Evolutionary conservation across 805 yeast genomes (phyloP).

Genomic region (Peterozyma toletana): DNA sequence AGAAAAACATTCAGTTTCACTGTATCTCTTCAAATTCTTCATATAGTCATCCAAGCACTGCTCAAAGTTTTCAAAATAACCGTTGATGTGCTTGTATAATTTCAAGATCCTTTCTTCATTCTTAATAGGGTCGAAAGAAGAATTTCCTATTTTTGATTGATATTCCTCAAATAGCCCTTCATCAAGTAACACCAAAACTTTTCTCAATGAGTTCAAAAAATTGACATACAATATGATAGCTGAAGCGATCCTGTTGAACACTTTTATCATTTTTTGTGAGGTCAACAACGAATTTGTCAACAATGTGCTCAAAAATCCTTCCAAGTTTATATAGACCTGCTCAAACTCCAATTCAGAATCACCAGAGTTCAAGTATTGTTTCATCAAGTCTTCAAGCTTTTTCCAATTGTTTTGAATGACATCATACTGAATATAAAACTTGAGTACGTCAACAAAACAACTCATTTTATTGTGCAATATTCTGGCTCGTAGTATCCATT

Average conservation of each 20-base stretch:
- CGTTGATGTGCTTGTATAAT: slow-evolving; percentile 31
- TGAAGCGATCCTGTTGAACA: slow-evolving; percentile 36
- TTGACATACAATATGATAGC: slow-evolving; percentile 40
- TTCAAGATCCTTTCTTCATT: slow-evolving; percentile 32
- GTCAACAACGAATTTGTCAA: slow-evolving; percentile 64
- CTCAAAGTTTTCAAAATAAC: slow-evolving; percentile 36
- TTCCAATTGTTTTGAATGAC: slow-evolving; percentile 52
- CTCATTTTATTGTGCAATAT: slow-evolving; percentile 51
- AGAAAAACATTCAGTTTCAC: slow-evolving; percentile 42
- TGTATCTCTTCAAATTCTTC: slow-evolving; percentile 35
- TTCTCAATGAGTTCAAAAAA: slow-evolving; percentile 45
- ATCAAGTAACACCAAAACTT: slow-evolving; percentile 43
- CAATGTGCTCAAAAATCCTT: slow-evolving; percentile 53
- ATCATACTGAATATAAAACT: slow-evolving; percentile 47
- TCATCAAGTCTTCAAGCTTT: slow-evolving; percentile 20
- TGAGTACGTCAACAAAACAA: slow-evolving; percentile 46
- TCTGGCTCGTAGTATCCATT: slow-evolving; percentile 49
- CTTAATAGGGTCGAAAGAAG: slow-evolving; percentile 29
- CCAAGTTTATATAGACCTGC: slow-evolving; percentile 35
- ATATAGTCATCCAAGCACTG: slow-evolving; percentile 37
- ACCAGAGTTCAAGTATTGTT: not conserved
- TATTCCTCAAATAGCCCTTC: slow-evolving; percentile 34
- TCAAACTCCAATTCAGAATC: slow-evolving; percentile 27
- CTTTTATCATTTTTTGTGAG: slow-evolving; percentile 41
- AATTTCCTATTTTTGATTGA: slow-evolving; percentile 28